Evolutionary conservation across 305 asterid genomes (phyloP).

Genomic region (Caryopteris hybrid): DNA sequence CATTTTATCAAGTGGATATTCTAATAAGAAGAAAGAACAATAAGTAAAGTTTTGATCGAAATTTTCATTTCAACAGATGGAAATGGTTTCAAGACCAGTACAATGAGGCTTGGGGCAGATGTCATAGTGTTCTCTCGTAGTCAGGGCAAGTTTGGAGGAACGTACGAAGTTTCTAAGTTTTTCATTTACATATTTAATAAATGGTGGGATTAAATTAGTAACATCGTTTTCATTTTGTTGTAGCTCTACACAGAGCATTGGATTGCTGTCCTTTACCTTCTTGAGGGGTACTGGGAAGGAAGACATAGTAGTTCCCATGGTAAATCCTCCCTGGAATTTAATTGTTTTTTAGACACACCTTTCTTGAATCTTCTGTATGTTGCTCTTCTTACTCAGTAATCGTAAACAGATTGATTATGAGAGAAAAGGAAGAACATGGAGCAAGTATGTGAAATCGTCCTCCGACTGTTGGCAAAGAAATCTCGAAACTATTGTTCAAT

Average conservation of each 20-base stretch:
- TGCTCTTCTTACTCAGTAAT: not conserved
- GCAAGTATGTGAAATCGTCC: slow-evolving; percentile 36
- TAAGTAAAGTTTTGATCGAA: not conserved
- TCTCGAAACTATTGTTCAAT: slow-evolving; percentile 46
- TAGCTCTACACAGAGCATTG: slow-evolving; percentile 64
- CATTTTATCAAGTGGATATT: not conserved
- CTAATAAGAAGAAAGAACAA: not conserved
- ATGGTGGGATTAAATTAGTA: not conserved
- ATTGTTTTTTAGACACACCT: not conserved
- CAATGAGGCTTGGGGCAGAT: slow-evolving; percentile 94
- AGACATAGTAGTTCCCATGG: slow-evolving; percentile 84
- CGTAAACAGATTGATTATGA: slow-evolving; percentile 69
- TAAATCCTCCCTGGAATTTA: not conserved
- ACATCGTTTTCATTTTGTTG: slow-evolving; percentile 6
- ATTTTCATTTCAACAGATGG: slow-evolving; percentile 48
- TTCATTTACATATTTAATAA: not conserved
- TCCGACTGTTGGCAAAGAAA: slow-evolving; percentile 47
- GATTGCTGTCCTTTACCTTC: slow-evolving; percentile 65
- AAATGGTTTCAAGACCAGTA: slow-evolving; percentile 84
- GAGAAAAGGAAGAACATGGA: slow-evolving; percentile 44
- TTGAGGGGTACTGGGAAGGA: slow-evolving; percentile 61
- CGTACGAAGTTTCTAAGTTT: slow-evolving; percentile 22
- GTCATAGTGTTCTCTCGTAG: slow-evolving; percentile 76
- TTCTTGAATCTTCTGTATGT: not conserved
- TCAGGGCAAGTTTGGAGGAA: slow-evolving; percentile 37